Conservation (phyloP, 2,329 filamentous ascomycete genomes). For the Zelopaecilomyces penicillatus region DNA sequence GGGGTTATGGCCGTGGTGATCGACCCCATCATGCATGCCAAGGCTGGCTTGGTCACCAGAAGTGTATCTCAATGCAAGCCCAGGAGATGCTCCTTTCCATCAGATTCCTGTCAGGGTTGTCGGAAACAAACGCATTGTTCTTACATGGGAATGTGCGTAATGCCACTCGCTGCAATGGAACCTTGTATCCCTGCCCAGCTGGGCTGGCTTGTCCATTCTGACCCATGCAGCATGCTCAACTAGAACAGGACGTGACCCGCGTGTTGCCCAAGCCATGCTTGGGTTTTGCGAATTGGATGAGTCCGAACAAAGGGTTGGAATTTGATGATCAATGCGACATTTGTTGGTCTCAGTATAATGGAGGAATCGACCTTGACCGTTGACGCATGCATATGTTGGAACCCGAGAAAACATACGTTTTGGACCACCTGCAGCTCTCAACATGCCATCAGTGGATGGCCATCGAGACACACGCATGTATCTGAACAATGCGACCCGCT, state of each 20-base stretch:
- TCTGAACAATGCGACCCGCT: too few relatives aligned
- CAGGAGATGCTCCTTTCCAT: too few relatives aligned
- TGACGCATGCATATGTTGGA: too few relatives aligned
- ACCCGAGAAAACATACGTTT: too few relatives aligned
- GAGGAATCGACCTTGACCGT: too few relatives aligned
- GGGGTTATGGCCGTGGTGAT: slow-evolving; percentile 2
- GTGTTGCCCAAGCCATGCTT: slow-evolving; percentile 3
- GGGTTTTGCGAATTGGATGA: slow-evolving; percentile 3
- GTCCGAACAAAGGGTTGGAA: slow-evolving; percentile 3
- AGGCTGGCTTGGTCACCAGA: slow-evolving; percentile 3
- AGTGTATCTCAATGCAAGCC: not conserved
- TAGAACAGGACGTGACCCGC: not conserved
- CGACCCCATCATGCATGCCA: slow-evolving; percentile 9
- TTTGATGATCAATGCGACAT: too few relatives aligned
- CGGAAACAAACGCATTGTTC: slow-evolving; percentile 6
- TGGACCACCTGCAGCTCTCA: too few relatives aligned
- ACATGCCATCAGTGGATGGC: too few relatives aligned
- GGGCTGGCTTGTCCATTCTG: slow-evolving; percentile 1
- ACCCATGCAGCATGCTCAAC: slow-evolving; percentile 1
- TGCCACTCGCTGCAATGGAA: slow-evolving; percentile 3
- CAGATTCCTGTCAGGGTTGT: not conserved
- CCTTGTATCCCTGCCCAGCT: slow-evolving; percentile 5
- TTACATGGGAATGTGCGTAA: slow-evolving; percentile 4
- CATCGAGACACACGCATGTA: too few relatives aligned
- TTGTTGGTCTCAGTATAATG: too few relatives aligned